Percentiles rank a stretch among this genome's conserved stretches.
phyloP scores from a whole-genome alignment of 2,329 filamentous ascomycete species.

The Calonectria ilicicola region DNA sequence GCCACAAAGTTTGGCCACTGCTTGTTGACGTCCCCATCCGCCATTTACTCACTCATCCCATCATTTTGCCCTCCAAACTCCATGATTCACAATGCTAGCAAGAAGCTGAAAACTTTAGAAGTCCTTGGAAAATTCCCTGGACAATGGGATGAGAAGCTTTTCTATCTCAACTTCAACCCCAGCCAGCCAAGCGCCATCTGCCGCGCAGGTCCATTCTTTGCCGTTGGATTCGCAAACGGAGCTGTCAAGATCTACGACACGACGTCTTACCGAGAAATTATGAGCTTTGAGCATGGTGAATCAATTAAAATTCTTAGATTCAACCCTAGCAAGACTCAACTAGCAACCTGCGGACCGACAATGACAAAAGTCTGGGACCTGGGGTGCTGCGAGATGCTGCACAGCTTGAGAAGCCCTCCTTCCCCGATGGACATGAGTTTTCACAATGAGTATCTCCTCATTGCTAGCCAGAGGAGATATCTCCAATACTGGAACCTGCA shows the following conservation, averaged over 20 bases:
- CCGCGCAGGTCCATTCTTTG: constrained; percentile 44
- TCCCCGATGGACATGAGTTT: constrained; percentile 42
- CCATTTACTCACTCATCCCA: constrained; percentile 47
- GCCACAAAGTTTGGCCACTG: constrained; percentile 45
- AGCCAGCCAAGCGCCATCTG: constrained; percentile 38
- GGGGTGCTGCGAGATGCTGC: constrained; percentile 39
- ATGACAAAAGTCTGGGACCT: constrained; percentile 47
- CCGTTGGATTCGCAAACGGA: constrained; percentile 41
- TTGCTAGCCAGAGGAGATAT: constrained; percentile 42
- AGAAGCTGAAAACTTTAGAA: constrained; percentile 24
- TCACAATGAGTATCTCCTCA: constrained; percentile 40
- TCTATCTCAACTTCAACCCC: constrained; percentile 43
- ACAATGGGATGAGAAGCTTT: constrained; percentile 48
- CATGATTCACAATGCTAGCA: constrained; percentile 34
- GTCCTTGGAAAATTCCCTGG: constrained; percentile 38
- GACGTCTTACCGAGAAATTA: constrained; percentile 44
- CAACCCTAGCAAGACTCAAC: constrained; percentile 37
- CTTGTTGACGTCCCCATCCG: constrained; percentile 42
- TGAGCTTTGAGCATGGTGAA: constrained; percentile 43
- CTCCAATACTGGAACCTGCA: constrained; percentile 44
- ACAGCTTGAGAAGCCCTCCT: constrained; percentile 39
- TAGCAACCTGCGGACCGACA: constrained; percentile 47
- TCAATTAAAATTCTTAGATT: constrained; percentile 47
- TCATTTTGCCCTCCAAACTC: constrained; percentile 48
- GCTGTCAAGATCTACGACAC: constrained; percentile 39